Conservation (phyloP, 1,284 basidiomycete genomes). For the Porogramme epimiltina region DNA sequence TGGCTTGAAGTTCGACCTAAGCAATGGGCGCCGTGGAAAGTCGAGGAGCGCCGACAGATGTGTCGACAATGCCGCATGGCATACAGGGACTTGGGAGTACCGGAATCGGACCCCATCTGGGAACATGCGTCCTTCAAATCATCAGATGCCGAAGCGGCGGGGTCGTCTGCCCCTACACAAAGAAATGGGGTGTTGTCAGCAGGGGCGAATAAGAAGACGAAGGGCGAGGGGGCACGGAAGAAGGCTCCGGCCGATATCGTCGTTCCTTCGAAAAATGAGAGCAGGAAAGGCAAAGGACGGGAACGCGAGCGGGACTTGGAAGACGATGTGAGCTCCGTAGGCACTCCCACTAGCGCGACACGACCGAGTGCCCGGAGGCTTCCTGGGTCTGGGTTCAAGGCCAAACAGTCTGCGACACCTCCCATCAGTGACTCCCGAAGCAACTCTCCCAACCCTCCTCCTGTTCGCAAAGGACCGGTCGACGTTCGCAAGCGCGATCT, state of each 20-base stretch:
- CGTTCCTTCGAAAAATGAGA: slow-evolving; percentile 58
- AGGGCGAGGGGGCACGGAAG: slow-evolving; percentile 24
- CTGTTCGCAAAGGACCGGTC: slow-evolving; percentile 25
- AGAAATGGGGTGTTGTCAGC: slow-evolving; percentile 21
- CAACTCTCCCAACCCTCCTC: slow-evolving; percentile 16
- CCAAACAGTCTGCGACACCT: slow-evolving; percentile 22
- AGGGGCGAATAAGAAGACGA: slow-evolving; percentile 49
- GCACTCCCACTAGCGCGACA: slow-evolving; percentile 20
- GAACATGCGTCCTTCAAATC: slow-evolving; percentile 31
- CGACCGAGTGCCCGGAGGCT: slow-evolving; percentile 30
- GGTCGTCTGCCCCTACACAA: neutral
- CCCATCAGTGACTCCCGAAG: slow-evolving; percentile 15
- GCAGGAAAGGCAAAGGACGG: slow-evolving; percentile 38
- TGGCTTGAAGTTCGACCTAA: slow-evolving; percentile 73
- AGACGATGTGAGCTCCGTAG: slow-evolving; percentile 20
- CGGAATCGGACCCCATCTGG: slow-evolving; percentile 61
- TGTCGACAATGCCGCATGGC: slow-evolving; percentile 49
- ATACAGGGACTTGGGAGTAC: slow-evolving; percentile 51
- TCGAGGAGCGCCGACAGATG: slow-evolving; percentile 46
- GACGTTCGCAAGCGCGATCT: slow-evolving; percentile 25
- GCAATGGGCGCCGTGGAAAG: slow-evolving; percentile 52
- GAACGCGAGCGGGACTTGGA: neutral
- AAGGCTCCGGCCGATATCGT: slow-evolving; percentile 43
- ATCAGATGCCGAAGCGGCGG: no score
- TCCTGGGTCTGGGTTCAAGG: slow-evolving; percentile 53